Conservation (phyloP, 345 rosid species). For the Adansonia digitata region DNA sequence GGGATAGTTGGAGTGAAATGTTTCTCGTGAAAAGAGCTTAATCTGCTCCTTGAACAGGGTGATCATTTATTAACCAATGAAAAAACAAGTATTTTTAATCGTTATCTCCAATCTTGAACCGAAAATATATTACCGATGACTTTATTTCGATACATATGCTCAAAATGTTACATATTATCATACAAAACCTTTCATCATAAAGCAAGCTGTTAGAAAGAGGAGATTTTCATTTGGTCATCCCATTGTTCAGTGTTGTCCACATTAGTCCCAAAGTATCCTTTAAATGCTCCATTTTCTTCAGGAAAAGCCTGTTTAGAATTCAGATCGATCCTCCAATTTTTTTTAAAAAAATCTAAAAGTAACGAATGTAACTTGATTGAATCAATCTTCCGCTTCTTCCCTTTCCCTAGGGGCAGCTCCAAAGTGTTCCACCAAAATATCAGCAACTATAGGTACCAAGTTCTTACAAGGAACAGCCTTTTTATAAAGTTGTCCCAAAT, state of each 20-base stretch:
- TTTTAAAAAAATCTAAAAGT: neutral
- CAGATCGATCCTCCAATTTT: no score
- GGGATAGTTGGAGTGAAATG: no score
- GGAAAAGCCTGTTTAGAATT: neutral
- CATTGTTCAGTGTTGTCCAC: neutral
- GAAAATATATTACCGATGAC: neutral
- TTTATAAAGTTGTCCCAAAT: conserved; percentile 69
- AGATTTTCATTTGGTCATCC: neutral
- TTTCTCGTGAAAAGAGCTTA: neutral
- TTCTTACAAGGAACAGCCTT: conserved; percentile 82
- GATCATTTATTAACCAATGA: neutral
- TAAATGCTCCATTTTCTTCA: neutral
- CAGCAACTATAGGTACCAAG: conserved; percentile 73
- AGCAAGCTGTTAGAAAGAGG: neutral
- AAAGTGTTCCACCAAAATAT: conserved; percentile 64
- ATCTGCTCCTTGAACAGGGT: neutral
- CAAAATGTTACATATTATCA: neutral
- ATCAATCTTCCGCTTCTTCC: conserved; percentile 45
- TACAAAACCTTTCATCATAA: neutral
- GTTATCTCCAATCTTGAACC: neutral
- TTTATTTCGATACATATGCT: conserved; percentile 4
- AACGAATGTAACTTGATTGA: neutral
- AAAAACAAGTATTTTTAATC: neutral
- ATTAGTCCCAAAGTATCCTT: neutral
- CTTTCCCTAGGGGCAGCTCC: conserved; percentile 86